Conservation (phyloP, 2,329 filamentous ascomycete genomes). For the Sclerotinia borealis region DNA sequence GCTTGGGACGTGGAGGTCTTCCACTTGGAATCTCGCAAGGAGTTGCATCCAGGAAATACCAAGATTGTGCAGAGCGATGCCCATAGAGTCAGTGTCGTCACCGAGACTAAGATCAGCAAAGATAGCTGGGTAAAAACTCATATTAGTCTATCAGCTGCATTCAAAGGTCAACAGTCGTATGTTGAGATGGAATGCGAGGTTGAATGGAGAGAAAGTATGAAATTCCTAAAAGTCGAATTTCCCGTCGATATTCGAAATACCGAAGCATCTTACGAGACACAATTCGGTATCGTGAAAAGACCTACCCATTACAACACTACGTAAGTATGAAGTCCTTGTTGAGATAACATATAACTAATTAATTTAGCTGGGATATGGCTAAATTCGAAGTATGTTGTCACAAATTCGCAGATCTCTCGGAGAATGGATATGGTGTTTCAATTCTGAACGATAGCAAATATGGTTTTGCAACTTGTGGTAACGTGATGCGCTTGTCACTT, state of each 20-base stretch:
- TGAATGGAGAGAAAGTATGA: constrained; percentile 97
- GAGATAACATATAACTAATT: constrained; percentile 24
- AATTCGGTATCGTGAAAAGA: constrained; percentile 80
- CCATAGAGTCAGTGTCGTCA: constrained; percentile 74
- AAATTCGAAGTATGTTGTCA: constrained; percentile 97
- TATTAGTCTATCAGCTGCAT: constrained; percentile 67
- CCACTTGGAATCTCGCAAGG: constrained; percentile 79
- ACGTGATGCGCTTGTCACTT: constrained; percentile 81
- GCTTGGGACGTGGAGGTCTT: constrained; percentile 98
- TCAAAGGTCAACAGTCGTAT: constrained; percentile 59
- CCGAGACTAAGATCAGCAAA: constrained; percentile 81
- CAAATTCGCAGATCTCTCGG: constrained; percentile 86
- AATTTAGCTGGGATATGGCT: constrained; percentile 78
- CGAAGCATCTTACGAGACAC: constrained; percentile 91
- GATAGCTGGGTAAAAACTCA: constrained; percentile 81
- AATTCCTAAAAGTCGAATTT: constrained; percentile 98
- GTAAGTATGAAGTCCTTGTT: constrained; percentile 36
- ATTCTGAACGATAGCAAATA: constrained; percentile 96
- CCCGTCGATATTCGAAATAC: constrained; percentile 86
- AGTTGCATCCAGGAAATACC: constrained; percentile 63
- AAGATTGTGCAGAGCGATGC: constrained; percentile 64
- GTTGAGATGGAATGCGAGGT: constrained; percentile 79
- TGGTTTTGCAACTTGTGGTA: constrained; percentile 85
- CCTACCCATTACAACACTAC: constrained; percentile 97
- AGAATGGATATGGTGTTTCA: constrained; percentile 82